Evolutionary conservation across 2,329 filamentous ascomycete genomes (phyloP).

Genomic region (Neonectria faginata): DNA sequence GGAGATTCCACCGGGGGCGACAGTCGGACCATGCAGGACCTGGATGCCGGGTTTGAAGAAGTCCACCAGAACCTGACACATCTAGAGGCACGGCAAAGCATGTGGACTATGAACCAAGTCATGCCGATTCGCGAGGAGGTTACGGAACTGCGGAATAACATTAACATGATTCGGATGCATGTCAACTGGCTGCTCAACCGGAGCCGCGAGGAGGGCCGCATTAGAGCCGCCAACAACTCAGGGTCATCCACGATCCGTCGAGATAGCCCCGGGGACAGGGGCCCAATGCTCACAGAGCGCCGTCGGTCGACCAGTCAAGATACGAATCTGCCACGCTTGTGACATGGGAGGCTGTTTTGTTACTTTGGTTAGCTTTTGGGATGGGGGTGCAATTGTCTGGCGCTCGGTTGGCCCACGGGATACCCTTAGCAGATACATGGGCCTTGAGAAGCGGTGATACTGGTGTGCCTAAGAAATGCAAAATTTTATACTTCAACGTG

Average conservation of each 20-base stretch:
- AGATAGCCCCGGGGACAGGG: constrained; percentile 46
- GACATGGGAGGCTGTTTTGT: constrained; percentile 20
- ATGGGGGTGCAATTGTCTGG: constrained; percentile 16
- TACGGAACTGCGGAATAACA: constrained; percentile 68
- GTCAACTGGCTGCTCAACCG: constrained; percentile 69
- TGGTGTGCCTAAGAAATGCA: constrained; percentile 8
- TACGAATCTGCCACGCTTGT: constrained; percentile 54
- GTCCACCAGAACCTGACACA: constrained; percentile 68
- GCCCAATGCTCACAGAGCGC: constrained; percentile 49
- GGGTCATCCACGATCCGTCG: constrained; percentile 48
- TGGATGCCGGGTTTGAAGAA: constrained; percentile 63
- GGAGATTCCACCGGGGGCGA: constrained; percentile 62
- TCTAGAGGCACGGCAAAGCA: constrained; percentile 69
- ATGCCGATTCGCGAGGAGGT: constrained; percentile 72
- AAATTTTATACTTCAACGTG: not conserved
- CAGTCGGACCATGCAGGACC: constrained; percentile 56
- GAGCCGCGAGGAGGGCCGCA: constrained; percentile 60
- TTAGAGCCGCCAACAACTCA: constrained; percentile 53
- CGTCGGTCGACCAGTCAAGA: constrained; percentile 53
- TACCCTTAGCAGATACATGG: constrained; percentile 22
- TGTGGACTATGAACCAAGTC: constrained; percentile 71
- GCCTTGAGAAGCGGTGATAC: constrained; percentile 6
- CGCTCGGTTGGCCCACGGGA: constrained; percentile 19
- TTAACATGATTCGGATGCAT: constrained; percentile 70
- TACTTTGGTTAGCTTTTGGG: not conserved